A percentile compares a stretch with the other conserved stretches of the same genome.
Evolutionary conservation across 345 rosid genomes (phyloP).

Genomic region (Arabidopsis thaliana): TAIR10.1 NC_003070.9:531501-532000

Average conservation of each 20-base stretch:
- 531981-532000: conserved; percentile 83
- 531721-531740: conserved; percentile 77
- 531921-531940: conserved; percentile 84
- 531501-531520: conserved; percentile 76
- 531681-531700: conserved; percentile 74
- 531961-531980: conserved; percentile 93
- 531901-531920: conserved; percentile 91
- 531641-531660: conserved; percentile 76
- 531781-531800: conserved; percentile 67
- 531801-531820: conserved; percentile 77
- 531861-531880: conserved; percentile 94
- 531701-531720: conserved; percentile 86
- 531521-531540: conserved; percentile 77
- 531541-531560: conserved; percentile 62
- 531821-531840: conserved; percentile 79
- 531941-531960: conserved; percentile 78
- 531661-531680: conserved; percentile 67
- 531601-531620: conserved; percentile 71
- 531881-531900: conserved; percentile 96
- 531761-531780: conserved; percentile 80
- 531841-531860: conserved; percentile 83
- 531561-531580: conserved; percentile 83
- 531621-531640: conserved; percentile 79
- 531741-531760: conserved; percentile 73
- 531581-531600: conserved; percentile 96